Evolutionary conservation across 768 basidiomycete species (phyloP), one percentile per base, ranked within the genome.

Genomic region (Dioszegia hungarica): DNA sequence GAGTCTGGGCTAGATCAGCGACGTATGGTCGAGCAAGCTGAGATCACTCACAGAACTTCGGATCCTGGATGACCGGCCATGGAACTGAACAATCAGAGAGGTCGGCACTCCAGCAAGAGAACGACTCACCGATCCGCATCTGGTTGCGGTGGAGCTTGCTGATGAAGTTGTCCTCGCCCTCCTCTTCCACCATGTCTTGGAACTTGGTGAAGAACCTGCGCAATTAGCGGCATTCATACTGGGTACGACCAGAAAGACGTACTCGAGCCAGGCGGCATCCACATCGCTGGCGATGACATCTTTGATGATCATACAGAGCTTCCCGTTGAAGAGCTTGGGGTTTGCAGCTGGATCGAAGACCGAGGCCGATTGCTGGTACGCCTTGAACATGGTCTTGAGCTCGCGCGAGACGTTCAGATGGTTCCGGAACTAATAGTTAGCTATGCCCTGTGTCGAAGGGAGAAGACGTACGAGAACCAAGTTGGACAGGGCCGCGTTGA

Each of bases 251-350:
- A 15, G 22, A 24, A 12, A 27, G 25, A 33, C 45, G 27, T 25
- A 47, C 45, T 47, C 45, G 27, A 15, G 17, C 17, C 3, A 2
- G 10, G 45, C 45, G 8, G 28, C 45, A 2, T 47, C 45, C 6
- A 3, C 5, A 29, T 47, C 45, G 15, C 4, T n/a, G 11, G 5
- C 10, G 25, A 47, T 17, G 15, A 47, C 45, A 33, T 47, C 45
- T 27, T 47, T 47, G 45, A 47, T 47, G 45, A 47, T 47, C 45
- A 47, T 33, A 8, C 10, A 12, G 4, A 47, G 45, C 45, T 47
- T 28, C 25, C 25, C 45, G 27, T 47, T 47, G 45, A 47, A 47
- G 3, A 47, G 45, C 45, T 47, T 28, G 17, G 27, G 27, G 28
- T 47, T 47, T 3, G 45, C 24, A 2, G 10, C 31, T 20, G 45